Evolutionary conservation across 1,139 yeast species (phyloP).

Genomic region (Saccharomyces hybrid): DNA sequence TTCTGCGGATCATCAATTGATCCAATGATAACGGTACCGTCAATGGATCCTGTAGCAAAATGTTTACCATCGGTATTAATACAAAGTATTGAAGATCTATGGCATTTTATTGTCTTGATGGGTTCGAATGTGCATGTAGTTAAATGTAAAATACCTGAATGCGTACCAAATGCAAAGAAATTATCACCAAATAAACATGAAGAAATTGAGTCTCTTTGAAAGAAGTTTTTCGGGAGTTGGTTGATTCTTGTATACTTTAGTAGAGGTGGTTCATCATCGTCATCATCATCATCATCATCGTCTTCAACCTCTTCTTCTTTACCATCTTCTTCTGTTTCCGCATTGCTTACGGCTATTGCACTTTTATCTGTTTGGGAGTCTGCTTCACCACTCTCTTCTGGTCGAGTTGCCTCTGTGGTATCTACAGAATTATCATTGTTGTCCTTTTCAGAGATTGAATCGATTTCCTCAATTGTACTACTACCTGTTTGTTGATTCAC

Average conservation of each 20-base stretch:
- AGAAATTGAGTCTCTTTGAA: slow-evolving; percentile 70
- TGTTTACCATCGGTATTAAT: slow-evolving; percentile 63
- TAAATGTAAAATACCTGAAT: slow-evolving; percentile 73
- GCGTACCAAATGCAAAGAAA: slow-evolving; percentile 77
- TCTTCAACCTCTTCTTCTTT: slow-evolving; percentile 26
- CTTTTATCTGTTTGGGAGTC: neutral
- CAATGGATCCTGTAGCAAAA: slow-evolving; percentile 85
- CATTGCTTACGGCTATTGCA: neutral
- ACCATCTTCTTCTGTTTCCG: slow-evolving; percentile 7
- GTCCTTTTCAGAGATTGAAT: neutral
- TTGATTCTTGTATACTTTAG: slow-evolving; percentile 65
- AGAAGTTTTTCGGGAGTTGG: slow-evolving; percentile 58
- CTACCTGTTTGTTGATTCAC: neutral
- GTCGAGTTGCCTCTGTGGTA: neutral
- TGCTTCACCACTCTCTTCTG: neutral
- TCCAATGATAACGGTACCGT: slow-evolving; percentile 85
- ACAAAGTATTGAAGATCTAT: slow-evolving; percentile 74
- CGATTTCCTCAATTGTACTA: neutral
- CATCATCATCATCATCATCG: slow-evolving; percentile 30
- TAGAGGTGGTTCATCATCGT: slow-evolving; percentile 56
- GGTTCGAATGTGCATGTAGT: slow-evolving; percentile 50
- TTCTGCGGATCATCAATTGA: slow-evolving; percentile 56
- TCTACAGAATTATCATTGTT: neutral
- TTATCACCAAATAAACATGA: slow-evolving; percentile 52
- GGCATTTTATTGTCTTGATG: slow-evolving; percentile 71